Base-by-base conservation (phyloP, 208 protist species). In the Wallacemonas collosoma region DNA sequence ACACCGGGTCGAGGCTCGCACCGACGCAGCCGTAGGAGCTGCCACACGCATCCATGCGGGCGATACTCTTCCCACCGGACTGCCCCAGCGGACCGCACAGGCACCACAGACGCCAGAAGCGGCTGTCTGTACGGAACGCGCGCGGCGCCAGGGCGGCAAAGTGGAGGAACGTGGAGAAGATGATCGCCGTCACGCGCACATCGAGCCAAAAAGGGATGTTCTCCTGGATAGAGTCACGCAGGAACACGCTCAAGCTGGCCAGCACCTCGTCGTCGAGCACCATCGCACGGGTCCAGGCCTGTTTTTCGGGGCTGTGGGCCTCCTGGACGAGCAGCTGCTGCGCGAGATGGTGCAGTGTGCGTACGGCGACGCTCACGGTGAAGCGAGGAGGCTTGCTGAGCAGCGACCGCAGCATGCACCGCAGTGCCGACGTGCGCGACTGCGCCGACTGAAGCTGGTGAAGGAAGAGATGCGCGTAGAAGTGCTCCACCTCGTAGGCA, bases 201-300 rank as follows among this genome's bases (percentile, higher is more conserved):
- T 93, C 87, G 36, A 97, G 80, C 89, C 93, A 97, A 55, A 87
- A 93, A 11, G 88, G 82, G n/a, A 89, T 79, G 76, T 89, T 93
- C 47, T 95, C 87, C 72, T 95, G 87, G 47, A 90, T 74, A 5
- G 73, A 78, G 63, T 92, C 87, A 9, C 79, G 76, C 73, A 97
- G 65, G 51, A 80, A 89, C 39, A 56, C 73, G 58, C 66, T 74
- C 50, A 85, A 85, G 39, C 48, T 80, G 57, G 47, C 48, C 51
- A 75, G 67, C 5, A 86, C 66, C 65, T 79, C 81, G 44, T 61
- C 63, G 56, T 77, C 68, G 12, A 83, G 75, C 68, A 75, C 43
- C 55, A 85, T 87, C 45, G 62, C 48, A 4, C 36, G 43, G 12
- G 71, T 71, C 61, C 71, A 77, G 50, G 39, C 73, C 60, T 43